Percentiles rank a stretch among this genome's conserved stretches.
Conservation (phyloP, 2,329 filamentous ascomycete species). For the Neonectria punicea region DNA sequence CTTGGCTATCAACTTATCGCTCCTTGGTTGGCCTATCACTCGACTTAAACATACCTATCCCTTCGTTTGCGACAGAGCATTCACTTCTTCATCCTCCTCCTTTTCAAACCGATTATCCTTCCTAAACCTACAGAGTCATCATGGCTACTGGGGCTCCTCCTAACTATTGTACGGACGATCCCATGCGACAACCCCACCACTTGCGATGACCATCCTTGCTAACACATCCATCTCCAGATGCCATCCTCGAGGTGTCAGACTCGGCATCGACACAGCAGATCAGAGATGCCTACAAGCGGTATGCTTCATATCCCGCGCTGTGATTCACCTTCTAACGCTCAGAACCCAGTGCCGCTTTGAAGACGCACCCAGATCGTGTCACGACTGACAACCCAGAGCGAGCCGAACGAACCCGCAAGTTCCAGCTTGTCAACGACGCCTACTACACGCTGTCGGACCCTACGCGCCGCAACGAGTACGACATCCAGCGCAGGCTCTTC, state of each 20-base stretch:
- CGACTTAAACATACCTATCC: conserved; percentile 12
- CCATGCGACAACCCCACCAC: conserved; percentile 27
- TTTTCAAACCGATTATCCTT: not conserved
- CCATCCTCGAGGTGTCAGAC: conserved; percentile 76
- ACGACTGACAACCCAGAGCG: conserved; percentile 86
- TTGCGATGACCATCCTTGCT: conserved; percentile 24
- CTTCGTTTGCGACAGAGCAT: conserved; percentile 2
- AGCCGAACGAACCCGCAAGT: conserved; percentile 81
- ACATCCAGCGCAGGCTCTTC: conserved; percentile 66
- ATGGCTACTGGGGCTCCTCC: conserved; percentile 58
- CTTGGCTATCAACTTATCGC: conserved; percentile 21
- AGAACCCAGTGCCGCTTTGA: conserved; percentile 79
- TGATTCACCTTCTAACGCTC: conserved; percentile 22
- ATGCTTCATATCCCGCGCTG: conserved; percentile 19
- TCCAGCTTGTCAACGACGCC: conserved; percentile 92
- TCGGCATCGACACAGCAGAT: conserved; percentile 85
- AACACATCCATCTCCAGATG: conserved; percentile 63
- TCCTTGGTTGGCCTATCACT: conserved; percentile 18
- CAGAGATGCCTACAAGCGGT: conserved; percentile 95
- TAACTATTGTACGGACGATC: conserved; percentile 64
- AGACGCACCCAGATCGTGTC: conserved; percentile 93
- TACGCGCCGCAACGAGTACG: conserved; percentile 82
- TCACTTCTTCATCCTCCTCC: not conserved
- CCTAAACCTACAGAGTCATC: conserved; percentile 21
- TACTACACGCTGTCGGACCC: conserved; percentile 92